A percentile compares a stretch with the other conserved stretches of the same genome.
Conservation (phyloP, 164 flowering plant species). For the Stephania cephalantha region DNA sequence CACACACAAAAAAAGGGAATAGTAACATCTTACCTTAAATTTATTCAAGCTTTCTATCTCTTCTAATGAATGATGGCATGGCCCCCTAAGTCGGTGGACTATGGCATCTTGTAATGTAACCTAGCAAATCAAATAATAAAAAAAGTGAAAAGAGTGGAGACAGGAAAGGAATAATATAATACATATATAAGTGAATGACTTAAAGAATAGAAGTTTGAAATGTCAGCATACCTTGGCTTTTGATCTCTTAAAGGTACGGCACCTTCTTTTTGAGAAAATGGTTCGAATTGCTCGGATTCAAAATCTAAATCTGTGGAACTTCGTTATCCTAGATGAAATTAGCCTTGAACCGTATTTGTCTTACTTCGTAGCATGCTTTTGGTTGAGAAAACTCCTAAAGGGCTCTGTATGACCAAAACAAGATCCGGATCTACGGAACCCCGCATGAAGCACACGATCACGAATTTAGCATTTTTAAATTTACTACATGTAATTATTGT, state of each 20-base stretch:
- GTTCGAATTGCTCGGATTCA: conserved; percentile 42
- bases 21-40: conserved; percentile 37
- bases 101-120: conserved; percentile 50
- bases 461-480: no score
- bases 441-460: conserved; percentile 32
- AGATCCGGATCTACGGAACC: conserved; percentile 88
- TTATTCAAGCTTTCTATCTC: conserved; percentile 46
- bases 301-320: conserved; percentile 27
- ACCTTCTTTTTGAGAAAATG: conserved; percentile 76
- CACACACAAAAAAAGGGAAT: neutral
- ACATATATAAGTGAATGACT: neutral
- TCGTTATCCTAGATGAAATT: conserved; percentile 48
- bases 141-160: neutral
- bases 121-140: conserved; percentile 25
- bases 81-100: conserved; percentile 54
- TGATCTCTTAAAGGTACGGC: conserved; percentile 48
- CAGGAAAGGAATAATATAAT: neutral
- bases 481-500: no score
- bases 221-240: conserved; percentile 41
- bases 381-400: conserved; percentile 65
- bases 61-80: conserved; percentile 52
- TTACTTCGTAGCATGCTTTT: conserved; percentile 57
- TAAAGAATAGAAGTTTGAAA: neutral
- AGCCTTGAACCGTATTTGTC: conserved; percentile 60
- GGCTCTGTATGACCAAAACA: conserved; percentile 70